Evolutionary conservation across 1,284 basidiomycete species (phyloP).

Genomic region (Mycena sp.): DNA sequence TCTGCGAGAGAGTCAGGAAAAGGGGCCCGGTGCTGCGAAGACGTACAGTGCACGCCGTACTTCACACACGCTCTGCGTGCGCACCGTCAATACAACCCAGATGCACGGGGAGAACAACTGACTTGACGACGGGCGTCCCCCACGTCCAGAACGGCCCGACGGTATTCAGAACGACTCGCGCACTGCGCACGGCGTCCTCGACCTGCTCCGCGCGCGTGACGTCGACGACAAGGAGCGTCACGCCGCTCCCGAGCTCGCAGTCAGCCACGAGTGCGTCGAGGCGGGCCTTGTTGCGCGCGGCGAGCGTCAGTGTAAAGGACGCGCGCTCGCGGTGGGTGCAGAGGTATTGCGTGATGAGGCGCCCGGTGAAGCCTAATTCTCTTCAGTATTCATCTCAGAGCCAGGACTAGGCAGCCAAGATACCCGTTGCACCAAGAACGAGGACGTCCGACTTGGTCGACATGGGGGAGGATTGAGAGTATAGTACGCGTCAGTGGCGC

Average conservation of each 20-base stretch:
- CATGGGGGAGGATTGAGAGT: slow-evolving; percentile 34
- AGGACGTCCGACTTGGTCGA: slow-evolving; percentile 26
- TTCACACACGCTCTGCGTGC: slow-evolving; percentile 49
- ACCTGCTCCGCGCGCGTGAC: slow-evolving; percentile 57
- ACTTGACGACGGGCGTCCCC: slow-evolving; percentile 72
- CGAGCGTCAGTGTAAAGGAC: slow-evolving; percentile 68
- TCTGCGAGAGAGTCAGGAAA: slow-evolving; percentile 27
- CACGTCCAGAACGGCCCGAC: slow-evolving; percentile 73
- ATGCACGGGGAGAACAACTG: slow-evolving; percentile 27
- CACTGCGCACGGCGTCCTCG: slow-evolving; percentile 59
- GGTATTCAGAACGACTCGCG: slow-evolving; percentile 72
- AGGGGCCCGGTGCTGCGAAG: not conserved
- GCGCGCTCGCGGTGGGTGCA: slow-evolving; percentile 65
- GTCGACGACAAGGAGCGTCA: slow-evolving; percentile 61
- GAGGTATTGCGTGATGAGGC: slow-evolving; percentile 69
- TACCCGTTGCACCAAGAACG: slow-evolving; percentile 34
- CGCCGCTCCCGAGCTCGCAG: slow-evolving; percentile 50
- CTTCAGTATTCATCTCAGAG: not conserved
- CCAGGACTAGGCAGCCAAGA: slow-evolving; percentile 13
- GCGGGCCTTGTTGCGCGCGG: slow-evolving; percentile 67
- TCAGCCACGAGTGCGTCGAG: slow-evolving; percentile 56
- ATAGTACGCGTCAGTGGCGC: slow-evolving; percentile 11
- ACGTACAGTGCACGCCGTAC: slow-evolving; percentile 49
- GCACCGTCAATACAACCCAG: not conserved
- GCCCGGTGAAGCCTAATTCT: slow-evolving; percentile 67